phyloP scores from a whole-genome alignment of 768 basidiomycete species.

The Lepiota brunneoincarnata region DNA sequence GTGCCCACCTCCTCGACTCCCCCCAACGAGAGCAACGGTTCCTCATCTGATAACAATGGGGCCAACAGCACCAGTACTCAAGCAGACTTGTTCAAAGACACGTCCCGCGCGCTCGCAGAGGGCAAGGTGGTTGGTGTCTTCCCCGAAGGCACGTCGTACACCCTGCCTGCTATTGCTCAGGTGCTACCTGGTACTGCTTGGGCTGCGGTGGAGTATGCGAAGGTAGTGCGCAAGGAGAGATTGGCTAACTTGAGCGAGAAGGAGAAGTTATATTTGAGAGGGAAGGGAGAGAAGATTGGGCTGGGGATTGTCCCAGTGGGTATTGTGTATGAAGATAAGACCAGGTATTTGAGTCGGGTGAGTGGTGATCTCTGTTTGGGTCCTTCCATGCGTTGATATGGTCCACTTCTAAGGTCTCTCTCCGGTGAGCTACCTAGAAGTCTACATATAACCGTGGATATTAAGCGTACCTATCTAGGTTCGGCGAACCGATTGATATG shows the following conservation, averaged over 20 bases:
- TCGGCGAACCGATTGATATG: slow-evolving; percentile 49
- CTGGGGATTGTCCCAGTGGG: slow-evolving; percentile 59
- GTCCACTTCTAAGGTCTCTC: slow-evolving; percentile 20
- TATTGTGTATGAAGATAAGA: slow-evolving; percentile 70
- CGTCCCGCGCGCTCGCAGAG: slow-evolving; percentile 50
- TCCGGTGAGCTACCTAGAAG: slow-evolving; percentile 13
- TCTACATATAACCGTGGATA: background rate
- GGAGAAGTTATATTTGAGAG: slow-evolving; percentile 8
- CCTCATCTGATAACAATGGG: background rate
- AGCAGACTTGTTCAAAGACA: slow-evolving; percentile 51
- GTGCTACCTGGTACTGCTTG: slow-evolving; percentile 64
- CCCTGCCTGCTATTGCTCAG: slow-evolving; percentile 43
- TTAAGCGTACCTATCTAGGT: slow-evolving; percentile 31
- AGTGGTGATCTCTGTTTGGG: slow-evolving; percentile 18
- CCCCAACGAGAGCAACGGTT: slow-evolving; percentile 2
- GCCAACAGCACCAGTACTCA: slow-evolving; percentile 17
- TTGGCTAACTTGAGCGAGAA: slow-evolving; percentile 2
- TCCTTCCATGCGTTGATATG: background rate
- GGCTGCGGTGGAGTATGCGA: slow-evolving; percentile 68
- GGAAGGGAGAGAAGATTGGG: slow-evolving; percentile 21
- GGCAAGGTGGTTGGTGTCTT: slow-evolving; percentile 67
- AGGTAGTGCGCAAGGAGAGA: slow-evolving; percentile 26
- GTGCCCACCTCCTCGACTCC: slow-evolving; percentile 15
- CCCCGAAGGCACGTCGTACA: slow-evolving; percentile 59
- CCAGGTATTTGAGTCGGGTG: slow-evolving; percentile 57